Evolutionary conservation across 768 basidiomycete species (phyloP), one percentile per base, ranked within the genome.

Genomic region (Suillus americanus): DNA sequence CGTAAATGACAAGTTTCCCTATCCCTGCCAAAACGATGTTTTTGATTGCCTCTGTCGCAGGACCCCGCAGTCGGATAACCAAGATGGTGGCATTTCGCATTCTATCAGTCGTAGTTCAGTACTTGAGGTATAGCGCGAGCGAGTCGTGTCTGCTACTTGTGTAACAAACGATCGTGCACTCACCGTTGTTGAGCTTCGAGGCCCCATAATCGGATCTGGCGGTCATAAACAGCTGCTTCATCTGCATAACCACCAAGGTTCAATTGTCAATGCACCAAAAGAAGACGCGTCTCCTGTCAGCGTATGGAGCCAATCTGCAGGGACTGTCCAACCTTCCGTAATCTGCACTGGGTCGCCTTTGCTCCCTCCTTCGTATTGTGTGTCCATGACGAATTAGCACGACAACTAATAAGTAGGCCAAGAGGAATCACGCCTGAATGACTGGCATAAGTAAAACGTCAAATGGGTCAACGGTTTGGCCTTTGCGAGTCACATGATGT

Each of bases 11-110:
- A 66, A 99, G 79, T 73, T 87, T 89, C 30, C 97, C 97, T 63
- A 99, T 93, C 46, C 97, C 97, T 12, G 97, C 93, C 55, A 99
- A 85, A 20, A 99, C 97, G 73, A 99, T 91, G 74, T 99, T 99
- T 79, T 99, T 99, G 77, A 98, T 91, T 18, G 90, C 86, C 75
- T 99, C 97, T 8, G 95, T 94, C 46, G 97, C 95, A 45, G 91
- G 85, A 3, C 95, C 94, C 51, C 85, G 84, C 48, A 97, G 82
- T 43, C 85, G 86, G 23, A 95, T 79, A 41, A 98, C 83, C 30
- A 97, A 80, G 70, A 98, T 92, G 3, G 94, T 92, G 25, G 94
- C 95, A 75, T 92, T 95, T 70, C 94, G 86, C 94, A 97, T 97
- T 75, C 95, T 97, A 75, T 71, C 61, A 64, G 43, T 41, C 10